Percentiles rank a stretch among this genome's conserved stretches.
phyloP scores from a whole-genome alignment of 441 rosid species.

The Pelargonium fulgidum region DNA sequence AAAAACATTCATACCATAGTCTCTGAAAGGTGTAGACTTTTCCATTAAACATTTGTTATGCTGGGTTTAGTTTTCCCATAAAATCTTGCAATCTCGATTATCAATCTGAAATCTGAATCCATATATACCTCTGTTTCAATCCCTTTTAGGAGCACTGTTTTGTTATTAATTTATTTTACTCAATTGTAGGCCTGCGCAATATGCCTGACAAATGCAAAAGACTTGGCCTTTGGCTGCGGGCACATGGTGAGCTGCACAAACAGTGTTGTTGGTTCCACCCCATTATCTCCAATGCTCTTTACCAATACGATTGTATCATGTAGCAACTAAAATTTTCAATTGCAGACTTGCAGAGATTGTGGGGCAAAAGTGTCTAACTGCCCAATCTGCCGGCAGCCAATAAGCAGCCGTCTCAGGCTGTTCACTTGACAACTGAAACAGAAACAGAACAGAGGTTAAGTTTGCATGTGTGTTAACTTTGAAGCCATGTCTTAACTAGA shows the following conservation, averaged over 20 bases:
- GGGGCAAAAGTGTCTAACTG: constrained; percentile 51
- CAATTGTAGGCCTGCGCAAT: constrained; percentile 56
- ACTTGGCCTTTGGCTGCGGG: constrained; percentile 70
- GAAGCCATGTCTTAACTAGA: no score
- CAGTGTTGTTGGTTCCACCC: not conserved
- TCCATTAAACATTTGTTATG: no score
- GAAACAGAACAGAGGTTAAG: no score
- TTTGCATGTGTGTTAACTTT: no score
- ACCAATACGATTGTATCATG: not conserved
- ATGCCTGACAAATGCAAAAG: constrained; percentile 55
- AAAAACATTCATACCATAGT: no score
- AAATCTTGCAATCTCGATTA: not conserved
- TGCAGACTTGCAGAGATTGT: constrained; percentile 69
- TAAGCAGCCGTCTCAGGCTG: constrained; percentile 54
- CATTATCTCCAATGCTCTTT: not conserved
- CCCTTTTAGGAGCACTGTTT: not conserved
- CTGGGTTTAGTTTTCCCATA: no score
- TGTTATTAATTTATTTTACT: not conserved
- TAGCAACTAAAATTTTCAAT: not conserved
- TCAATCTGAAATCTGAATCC: not conserved
- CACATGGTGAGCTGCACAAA: constrained; percentile 51
- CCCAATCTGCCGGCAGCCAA: constrained; percentile 66
- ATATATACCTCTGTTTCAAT: not conserved
- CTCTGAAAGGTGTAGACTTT: no score
- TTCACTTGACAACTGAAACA: constrained; percentile 29